A percentile compares a stretch with the other conserved stretches of the same genome.
phyloP scores from a whole-genome alignment of 106 monocot species.

The Allium cepa region DNA sequence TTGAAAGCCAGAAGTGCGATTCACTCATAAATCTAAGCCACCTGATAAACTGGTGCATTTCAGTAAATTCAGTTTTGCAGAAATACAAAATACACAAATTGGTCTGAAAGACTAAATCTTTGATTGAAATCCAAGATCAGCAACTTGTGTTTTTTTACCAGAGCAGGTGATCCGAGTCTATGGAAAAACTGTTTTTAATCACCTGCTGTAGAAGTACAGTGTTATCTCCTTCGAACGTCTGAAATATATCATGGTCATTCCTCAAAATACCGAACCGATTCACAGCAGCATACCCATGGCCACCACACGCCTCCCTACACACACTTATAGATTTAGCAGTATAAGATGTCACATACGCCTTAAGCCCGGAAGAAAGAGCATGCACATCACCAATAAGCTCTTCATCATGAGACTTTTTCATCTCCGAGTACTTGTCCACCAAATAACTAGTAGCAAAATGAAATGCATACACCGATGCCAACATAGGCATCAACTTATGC shows the following conservation, averaged over 20 bases:
- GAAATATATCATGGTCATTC: slow-evolving; percentile 97
- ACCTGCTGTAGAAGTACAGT: slow-evolving; percentile 99
- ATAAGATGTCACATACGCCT: slow-evolving; percentile 85
- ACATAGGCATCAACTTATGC: slow-evolving; percentile 95
- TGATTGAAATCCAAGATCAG: no score
- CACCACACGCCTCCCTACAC: slow-evolving; percentile 90
- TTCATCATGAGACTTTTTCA: slow-evolving; percentile 74
- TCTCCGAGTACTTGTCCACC: slow-evolving; percentile 71
- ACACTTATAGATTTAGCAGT: slow-evolving; percentile 84
- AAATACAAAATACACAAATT: no score
- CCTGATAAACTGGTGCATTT: no score
- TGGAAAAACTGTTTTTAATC: neutral
- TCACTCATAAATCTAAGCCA: no score
- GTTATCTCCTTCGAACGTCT: slow-evolving; percentile 98
- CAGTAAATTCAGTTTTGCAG: no score
- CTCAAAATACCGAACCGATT: slow-evolving; percentile 77
- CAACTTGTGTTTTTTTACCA: no score
- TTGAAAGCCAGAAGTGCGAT: no score
- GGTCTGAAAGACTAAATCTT: no score
- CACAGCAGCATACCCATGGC: slow-evolving; percentile 98
- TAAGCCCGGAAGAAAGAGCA: slow-evolving; percentile 78
- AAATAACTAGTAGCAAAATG: slow-evolving; percentile 68
- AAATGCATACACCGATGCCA: slow-evolving; percentile 87
- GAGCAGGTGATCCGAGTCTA: no score
- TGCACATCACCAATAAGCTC: slow-evolving; percentile 77